A percentile compares a stretch with the other conserved stretches of the same genome.
Evolutionary conservation across 257 asterid genomes (phyloP).

Genomic region (Primulina tabacum): DNA sequence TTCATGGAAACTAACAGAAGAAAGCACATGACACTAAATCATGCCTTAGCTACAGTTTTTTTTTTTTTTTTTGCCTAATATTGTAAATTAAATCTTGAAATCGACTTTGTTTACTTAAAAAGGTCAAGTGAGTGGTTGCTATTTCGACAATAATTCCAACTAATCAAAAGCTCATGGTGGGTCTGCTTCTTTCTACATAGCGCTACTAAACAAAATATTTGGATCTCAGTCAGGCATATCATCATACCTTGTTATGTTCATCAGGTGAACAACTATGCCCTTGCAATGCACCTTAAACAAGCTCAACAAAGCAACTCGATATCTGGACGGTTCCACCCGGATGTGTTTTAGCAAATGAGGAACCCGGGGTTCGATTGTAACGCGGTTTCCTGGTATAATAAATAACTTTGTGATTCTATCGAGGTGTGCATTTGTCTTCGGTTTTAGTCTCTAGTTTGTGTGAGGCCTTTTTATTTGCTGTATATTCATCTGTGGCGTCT

Average conservation of each 20-base stretch:
- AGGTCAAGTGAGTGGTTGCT: background rate
- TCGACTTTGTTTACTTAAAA: background rate
- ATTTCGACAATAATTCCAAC: background rate
- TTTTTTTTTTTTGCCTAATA: too few relatives aligned
- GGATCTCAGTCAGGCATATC: background rate
- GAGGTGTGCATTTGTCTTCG: background rate
- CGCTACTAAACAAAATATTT: too few relatives aligned
- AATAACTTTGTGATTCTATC: background rate
- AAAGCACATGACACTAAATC: background rate
- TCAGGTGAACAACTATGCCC: slow-evolving; percentile 71
- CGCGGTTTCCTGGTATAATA: background rate
- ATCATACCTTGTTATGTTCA: background rate
- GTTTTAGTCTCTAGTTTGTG: background rate
- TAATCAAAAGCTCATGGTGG: background rate
- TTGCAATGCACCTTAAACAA: slow-evolving; percentile 85
- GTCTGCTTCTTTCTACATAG: background rate
- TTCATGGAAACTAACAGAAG: slow-evolving; percentile 5
- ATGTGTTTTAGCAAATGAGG: slow-evolving; percentile 49
- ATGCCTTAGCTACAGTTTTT: background rate
- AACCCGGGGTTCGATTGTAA: background rate
- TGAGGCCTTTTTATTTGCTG: background rate
- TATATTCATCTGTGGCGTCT: background rate
- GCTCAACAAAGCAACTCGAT: slow-evolving; percentile 71
- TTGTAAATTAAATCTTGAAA: background rate
- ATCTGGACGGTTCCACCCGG: slow-evolving; percentile 83